A percentile compares a stretch with the other conserved stretches of the same genome.
Evolutionary conservation across 2,329 filamentous ascomycete species (phyloP).

Genomic region (Cryphonectria japonica): DNA sequence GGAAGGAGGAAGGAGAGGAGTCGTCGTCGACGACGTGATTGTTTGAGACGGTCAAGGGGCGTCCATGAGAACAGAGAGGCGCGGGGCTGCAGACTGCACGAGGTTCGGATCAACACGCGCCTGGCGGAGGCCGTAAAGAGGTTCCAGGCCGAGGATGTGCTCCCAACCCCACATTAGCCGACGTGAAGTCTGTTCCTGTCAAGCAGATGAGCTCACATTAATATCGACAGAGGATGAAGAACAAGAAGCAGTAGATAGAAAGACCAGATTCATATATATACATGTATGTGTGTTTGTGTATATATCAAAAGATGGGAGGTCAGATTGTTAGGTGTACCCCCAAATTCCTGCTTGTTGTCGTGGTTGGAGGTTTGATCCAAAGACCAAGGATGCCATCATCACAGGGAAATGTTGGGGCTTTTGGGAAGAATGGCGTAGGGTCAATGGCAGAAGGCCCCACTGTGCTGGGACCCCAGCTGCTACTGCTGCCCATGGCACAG

Average conservation of each 20-base stretch:
- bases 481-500: background rate
- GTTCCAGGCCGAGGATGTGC: background rate
- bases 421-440: background rate
- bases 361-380: background rate
- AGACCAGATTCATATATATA: background rate
- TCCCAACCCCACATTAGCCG: background rate
- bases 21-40: constrained; percentile 2
- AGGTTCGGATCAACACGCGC: constrained; percentile 16
- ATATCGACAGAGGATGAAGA: background rate
- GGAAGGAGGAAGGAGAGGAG: constrained; percentile 11
- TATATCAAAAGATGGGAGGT: background rate
- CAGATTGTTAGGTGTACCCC: background rate
- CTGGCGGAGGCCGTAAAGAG: constrained; percentile 14
- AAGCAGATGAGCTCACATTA: background rate
- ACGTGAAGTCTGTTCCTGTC: constrained; percentile 1
- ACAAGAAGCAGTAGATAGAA: background rate
- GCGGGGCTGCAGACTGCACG: constrained; percentile 11
- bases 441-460: background rate
- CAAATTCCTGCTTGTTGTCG: background rate
- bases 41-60: constrained; percentile 10
- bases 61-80: constrained; percentile 21
- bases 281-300: too few relatives aligned
- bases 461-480: background rate
- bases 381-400: constrained; percentile 15
- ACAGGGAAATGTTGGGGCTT: background rate